Base-by-base conservation (phyloP, 1,284 basidiomycete species). In the Exobasidium cylindrosporum region DNA sequence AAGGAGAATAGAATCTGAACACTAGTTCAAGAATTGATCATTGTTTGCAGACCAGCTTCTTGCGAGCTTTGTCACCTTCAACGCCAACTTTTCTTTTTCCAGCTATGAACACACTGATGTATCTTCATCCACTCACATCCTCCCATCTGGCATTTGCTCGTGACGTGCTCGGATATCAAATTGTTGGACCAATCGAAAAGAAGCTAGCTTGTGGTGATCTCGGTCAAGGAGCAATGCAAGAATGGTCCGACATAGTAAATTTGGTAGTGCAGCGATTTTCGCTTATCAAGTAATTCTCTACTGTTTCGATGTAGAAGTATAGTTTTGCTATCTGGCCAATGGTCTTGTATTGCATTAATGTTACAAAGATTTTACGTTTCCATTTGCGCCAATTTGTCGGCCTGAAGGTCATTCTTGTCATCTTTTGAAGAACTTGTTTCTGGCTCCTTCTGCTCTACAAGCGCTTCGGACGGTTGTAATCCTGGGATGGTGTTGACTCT, bases 61-160 rank as follows among this genome's bases (percentile, higher is more conserved):
- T 98, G 63, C 88, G 95, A 17, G 95, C 94, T 0, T 83, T 96
- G 0, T 83, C 88, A 6, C 88, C 91, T 0, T 84, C 84, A 1
- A 95, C 89, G 0, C 89, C 89, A 1, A 92, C 91, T 17, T 89
- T 89, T 71, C 81, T 97, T 31, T 97, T 94, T 74, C 96, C 95
- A 2, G 95, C 96, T 0, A 98, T 97, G 95, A 98, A 98, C 80
- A 97, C 94, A 4, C 83, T 91, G 68, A 97, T 98, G 95, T 97
- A 90, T 78, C 85, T 90, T 66, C 93, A 98, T 76, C 92, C 92
- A n/a, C 83, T 97, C 35, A 97, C 95, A 0, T 84, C 85, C 1
- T 85, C 88, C 63, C 95, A 98, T 73, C 78, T 97, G 24, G 83
- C 84, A 10, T 75, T 88, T 32, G 84, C 92, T 1, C 83, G 83